phyloP scores from a whole-genome alignment of 2,329 filamentous ascomycete species.

The Stachybotrys elegans region DNA sequence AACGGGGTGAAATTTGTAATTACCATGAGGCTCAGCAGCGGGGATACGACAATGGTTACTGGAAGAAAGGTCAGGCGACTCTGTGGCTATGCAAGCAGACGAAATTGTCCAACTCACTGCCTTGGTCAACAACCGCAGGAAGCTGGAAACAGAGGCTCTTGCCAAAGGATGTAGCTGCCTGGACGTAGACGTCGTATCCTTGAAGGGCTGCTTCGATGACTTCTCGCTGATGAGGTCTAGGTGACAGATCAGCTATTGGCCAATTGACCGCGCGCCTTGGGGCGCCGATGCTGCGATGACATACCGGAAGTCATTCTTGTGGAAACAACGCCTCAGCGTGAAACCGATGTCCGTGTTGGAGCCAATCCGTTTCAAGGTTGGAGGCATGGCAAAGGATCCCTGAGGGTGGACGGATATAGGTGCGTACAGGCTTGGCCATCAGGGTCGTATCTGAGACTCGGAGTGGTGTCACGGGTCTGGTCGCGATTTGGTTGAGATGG shows the following conservation, averaged over 20 bases:
- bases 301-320: slow-evolving; percentile 68
- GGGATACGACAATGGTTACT: slow-evolving; percentile 90
- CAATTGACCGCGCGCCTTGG: background rate
- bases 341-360: slow-evolving; percentile 66
- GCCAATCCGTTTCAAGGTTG: slow-evolving; percentile 36
- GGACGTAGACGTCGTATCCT: slow-evolving; percentile 86
- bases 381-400: slow-evolving; percentile 6
- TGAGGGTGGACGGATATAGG: no score
- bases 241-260: slow-evolving; percentile 1
- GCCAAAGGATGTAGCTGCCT: slow-evolving; percentile 85
- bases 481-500: no score
- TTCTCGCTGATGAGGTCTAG: slow-evolving; percentile 76
- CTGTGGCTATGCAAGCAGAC: background rate
- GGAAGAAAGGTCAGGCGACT: slow-evolving; percentile 2
- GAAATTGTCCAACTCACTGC: slow-evolving; percentile 55
- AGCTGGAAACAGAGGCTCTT: slow-evolving; percentile 93
- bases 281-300: slow-evolving; percentile 8
- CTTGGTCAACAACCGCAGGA: slow-evolving; percentile 80
- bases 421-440: no score
- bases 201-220: slow-evolving; percentile 78
- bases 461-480: no score
- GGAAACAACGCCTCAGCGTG: slow-evolving; percentile 68
- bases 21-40: slow-evolving; percentile 84
- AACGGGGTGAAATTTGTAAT: background rate
- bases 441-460: no score